Evolutionary conservation across 441 rosid genomes (phyloP).

Genomic region (Euphorbia celastroides): DNA sequence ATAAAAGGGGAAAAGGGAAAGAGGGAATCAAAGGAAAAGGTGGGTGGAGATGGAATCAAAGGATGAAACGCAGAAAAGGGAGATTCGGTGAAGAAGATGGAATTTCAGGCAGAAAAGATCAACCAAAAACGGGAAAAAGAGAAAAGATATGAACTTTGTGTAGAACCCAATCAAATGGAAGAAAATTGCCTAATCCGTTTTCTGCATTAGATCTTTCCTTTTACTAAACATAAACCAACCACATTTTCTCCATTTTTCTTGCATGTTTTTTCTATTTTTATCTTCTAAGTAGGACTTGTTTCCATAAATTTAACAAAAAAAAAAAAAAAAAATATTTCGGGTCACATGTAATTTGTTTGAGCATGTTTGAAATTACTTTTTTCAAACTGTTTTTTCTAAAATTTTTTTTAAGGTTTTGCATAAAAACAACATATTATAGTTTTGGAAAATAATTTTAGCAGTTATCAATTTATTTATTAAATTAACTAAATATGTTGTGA

Average conservation of each 20-base stretch:
- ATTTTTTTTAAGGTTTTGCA: too few species aligned
- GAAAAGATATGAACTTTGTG: constrained; percentile 12
- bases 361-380: too few species aligned
- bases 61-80: constrained; percentile 17
- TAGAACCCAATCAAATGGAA: constrained; percentile 25
- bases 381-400: too few species aligned
- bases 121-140: not conserved
- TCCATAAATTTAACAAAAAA: too few species aligned
- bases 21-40: not conserved
- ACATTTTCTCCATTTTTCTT: not conserved
- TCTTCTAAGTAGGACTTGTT: not conserved
- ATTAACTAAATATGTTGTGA: too few species aligned
- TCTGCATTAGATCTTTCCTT: not conserved
- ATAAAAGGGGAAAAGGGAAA: not conserved
- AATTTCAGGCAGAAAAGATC: constrained; percentile 22
- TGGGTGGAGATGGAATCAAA: constrained; percentile 20
- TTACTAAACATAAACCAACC: not conserved
- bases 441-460: too few species aligned
- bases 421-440: too few species aligned
- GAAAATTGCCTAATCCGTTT: not conserved
- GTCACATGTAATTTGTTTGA: too few species aligned
- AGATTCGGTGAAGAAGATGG: constrained; percentile 33
- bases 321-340: too few species aligned
- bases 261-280: not conserved
- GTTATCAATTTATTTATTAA: too few species aligned